Evolutionary conservation across 768 basidiomycete genomes (phyloP), one percentile per base, ranked within the genome.

Genomic region (Rhizopogon vinicolor): DNA sequence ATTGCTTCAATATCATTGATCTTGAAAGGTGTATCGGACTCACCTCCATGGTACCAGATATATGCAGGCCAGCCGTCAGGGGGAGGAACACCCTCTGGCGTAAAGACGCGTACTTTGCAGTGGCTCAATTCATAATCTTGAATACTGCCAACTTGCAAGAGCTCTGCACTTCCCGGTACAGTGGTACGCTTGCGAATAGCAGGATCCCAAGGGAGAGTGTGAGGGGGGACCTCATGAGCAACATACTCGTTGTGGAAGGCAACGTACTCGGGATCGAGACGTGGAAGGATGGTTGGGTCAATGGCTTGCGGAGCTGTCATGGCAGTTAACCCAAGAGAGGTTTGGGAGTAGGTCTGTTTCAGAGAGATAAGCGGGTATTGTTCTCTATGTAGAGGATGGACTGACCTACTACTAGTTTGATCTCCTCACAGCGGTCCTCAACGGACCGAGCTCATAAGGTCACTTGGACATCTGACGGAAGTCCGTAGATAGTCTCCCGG

Each of bases 1-100:
- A 22, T 16, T 25, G 19, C 14, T 49, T 49, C 35, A 49, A 25
- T 37, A 10, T 39, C 14, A 1, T 16, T 19, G 35, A 48, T 37
- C 35, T 49, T 37, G 19, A 37, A 37, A 49, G 2, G 22, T 51
- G 19, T 18, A 7, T 29, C 29, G 28, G 33, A 54, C 76, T 53
- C 57, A 81, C 87, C 88, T 51, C 89, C 89, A 58, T 89, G 89
- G 65, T 84, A 88, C 76, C 79, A 90, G 43, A 88, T 76, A 57
- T 89, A 80, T 2, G 83, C 78, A 0, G 87, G 87, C 88, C 88
- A 89, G 16, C 88, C 88, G 0, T 65, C 67, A 2, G 62, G 63
- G 0, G 86, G 86, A 0, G 72, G 62, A 44, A 78, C 73, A 18
- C 66, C 67, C 41, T 70, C 63, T 0, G 89, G 89, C 1, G 83